Percentiles rank a stretch among this genome's conserved stretches.
Evolutionary conservation across 2,329 filamentous ascomycete genomes (phyloP).

Genomic region (Aspergillus luchuensis): DNA sequence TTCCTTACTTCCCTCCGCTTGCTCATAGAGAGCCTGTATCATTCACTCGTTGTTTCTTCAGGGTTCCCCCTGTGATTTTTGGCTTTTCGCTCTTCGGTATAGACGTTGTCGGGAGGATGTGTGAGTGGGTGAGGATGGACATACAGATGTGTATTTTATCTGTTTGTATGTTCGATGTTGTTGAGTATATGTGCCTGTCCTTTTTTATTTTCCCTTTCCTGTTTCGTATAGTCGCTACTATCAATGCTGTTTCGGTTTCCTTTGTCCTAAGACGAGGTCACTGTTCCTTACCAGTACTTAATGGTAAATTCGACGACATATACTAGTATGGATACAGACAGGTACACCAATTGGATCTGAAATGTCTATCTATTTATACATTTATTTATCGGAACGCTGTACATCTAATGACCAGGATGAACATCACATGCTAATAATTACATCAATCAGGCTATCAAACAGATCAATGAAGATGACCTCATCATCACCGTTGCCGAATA

Average conservation of each 20-base stretch:
- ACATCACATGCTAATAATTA: slow-evolving; percentile 1
- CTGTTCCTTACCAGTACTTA: no score
- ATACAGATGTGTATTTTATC: background rate
- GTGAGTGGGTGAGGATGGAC: background rate
- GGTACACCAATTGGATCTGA: no score
- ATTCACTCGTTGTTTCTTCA: slow-evolving; percentile 14
- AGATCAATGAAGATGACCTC: background rate
- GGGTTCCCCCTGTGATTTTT: background rate
- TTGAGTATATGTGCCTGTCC: slow-evolving; percentile 20
- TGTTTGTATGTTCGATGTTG: slow-evolving; percentile 4
- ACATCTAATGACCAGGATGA: background rate
- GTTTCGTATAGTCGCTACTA: slow-evolving; percentile 22
- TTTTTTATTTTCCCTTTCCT: no score
- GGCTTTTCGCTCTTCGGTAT: slow-evolving; percentile 18
- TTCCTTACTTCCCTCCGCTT: slow-evolving; percentile 6
- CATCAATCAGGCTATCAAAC: background rate
- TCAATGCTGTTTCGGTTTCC: slow-evolving; percentile 24
- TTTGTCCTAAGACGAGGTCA: slow-evolving; percentile 21
- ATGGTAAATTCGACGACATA: no score
- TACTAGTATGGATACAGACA: no score
- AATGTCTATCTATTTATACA: no score
- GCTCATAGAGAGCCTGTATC: slow-evolving; percentile 22
- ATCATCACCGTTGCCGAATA: slow-evolving; percentile 46
- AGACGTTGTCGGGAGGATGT: slow-evolving; percentile 15
- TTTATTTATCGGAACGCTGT: background rate